Conservation (phyloP, 441 rosid species). For the Lepidium campestre region DNA sequence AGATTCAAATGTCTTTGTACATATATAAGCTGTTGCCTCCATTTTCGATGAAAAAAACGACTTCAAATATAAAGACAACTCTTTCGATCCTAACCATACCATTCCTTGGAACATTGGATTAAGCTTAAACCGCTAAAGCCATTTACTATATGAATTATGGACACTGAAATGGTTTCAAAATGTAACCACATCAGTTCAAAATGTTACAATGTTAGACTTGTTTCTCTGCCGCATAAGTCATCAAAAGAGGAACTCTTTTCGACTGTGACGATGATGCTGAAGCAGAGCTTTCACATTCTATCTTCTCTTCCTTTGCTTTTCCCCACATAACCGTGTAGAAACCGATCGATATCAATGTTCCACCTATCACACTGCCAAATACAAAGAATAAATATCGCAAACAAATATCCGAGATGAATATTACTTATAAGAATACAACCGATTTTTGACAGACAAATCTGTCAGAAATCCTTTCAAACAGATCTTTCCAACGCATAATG, state of each 20-base stretch:
- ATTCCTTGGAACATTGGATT: not conserved
- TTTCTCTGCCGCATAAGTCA: constrained; percentile 6
- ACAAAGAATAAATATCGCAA: not conserved
- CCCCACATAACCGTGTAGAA: constrained; percentile 58
- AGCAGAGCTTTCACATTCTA: not conserved
- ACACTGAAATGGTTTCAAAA: not conserved
- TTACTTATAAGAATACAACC: not conserved
- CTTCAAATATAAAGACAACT: not conserved
- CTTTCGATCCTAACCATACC: not conserved
- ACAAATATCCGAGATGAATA: not conserved
- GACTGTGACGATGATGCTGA: not conserved
- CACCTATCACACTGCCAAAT: constrained; percentile 46
- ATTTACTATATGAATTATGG: not conserved
- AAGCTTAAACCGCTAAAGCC: not conserved
- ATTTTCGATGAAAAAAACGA: too few relatives aligned
- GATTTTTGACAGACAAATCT: too few relatives aligned
- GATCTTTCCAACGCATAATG: too few relatives aligned
- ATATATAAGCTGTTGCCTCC: too few relatives aligned
- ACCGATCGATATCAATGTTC: constrained; percentile 32
- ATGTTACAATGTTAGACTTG: constrained; percentile 14
- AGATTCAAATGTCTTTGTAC: too few relatives aligned
- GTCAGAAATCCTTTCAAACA: too few relatives aligned
- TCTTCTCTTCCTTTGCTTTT: constrained; percentile 37
- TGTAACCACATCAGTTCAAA: not conserved
- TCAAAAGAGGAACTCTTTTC: constrained; percentile 31